Evolutionary conservation across 2,329 filamentous ascomycete genomes (phyloP).

Genomic region (Coniella vitis): DNA sequence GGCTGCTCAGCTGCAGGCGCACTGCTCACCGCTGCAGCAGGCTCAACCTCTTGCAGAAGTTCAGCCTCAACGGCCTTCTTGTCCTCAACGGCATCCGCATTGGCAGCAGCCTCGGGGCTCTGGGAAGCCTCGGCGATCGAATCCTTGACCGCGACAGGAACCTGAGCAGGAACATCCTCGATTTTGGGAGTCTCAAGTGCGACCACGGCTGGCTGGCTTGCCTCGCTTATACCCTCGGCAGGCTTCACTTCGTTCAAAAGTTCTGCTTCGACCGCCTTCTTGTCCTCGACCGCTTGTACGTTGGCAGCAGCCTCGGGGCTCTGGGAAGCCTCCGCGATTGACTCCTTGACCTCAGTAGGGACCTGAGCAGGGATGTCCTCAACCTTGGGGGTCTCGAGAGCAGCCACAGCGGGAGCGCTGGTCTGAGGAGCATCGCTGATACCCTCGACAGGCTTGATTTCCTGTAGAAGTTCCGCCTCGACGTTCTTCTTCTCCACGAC

Average conservation of each 20-base stretch:
- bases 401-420: slow-evolving; percentile 17
- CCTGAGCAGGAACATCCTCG: slow-evolving; percentile 41
- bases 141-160: slow-evolving; percentile 50
- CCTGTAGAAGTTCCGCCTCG: slow-evolving; percentile 66
- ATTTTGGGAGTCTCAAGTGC: slow-evolving; percentile 23
- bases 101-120: slow-evolving; percentile 64
- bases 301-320: slow-evolving; percentile 66
- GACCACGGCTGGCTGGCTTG: slow-evolving; percentile 17
- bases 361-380: slow-evolving; percentile 44
- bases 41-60: slow-evolving; percentile 58
- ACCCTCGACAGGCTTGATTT: slow-evolving; percentile 42
- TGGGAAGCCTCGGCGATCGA: slow-evolving; percentile 51
- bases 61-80: slow-evolving; percentile 71
- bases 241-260: slow-evolving; percentile 58
- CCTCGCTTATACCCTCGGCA: slow-evolving; percentile 27
- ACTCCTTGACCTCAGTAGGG: slow-evolving; percentile 50
- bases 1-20: slow-evolving; percentile 12
- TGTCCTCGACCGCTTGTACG: slow-evolving; percentile 65
- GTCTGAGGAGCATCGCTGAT: slow-evolving; percentile 23
- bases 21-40: slow-evolving; percentile 28
- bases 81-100: slow-evolving; percentile 63
- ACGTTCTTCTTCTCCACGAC: slow-evolving; percentile 70
- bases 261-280: slow-evolving; percentile 67
- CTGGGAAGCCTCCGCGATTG: slow-evolving; percentile 49
- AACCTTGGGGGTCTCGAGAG: slow-evolving; percentile 23